Percentiles rank a stretch among this genome's conserved stretches.
Conservation (phyloP, 2,329 filamentous ascomycete species). For the Aotearoamyces nothofagi region DNA sequence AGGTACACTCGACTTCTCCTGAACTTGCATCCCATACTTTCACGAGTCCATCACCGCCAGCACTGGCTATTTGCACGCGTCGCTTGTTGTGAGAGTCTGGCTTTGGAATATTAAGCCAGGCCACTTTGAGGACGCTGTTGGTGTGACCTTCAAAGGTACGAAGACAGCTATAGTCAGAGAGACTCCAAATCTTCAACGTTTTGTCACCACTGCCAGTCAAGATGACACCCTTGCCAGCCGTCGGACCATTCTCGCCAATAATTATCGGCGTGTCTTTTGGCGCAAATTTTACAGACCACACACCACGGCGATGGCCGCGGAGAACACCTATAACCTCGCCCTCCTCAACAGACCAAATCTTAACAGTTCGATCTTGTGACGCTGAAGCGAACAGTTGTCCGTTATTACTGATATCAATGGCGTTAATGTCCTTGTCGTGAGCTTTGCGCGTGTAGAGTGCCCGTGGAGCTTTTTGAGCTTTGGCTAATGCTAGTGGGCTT, state of each 20-base stretch:
- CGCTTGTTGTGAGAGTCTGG: slow-evolving; percentile 36
- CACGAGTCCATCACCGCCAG: slow-evolving; percentile 85
- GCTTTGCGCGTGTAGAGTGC: slow-evolving; percentile 84
- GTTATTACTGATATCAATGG: slow-evolving; percentile 64
- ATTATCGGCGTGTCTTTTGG: slow-evolving; percentile 62
- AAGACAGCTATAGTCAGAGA: slow-evolving; percentile 83
- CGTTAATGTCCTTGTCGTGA: slow-evolving; percentile 98
- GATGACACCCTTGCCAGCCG: slow-evolving; percentile 66
- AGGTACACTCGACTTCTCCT: slow-evolving; percentile 73
- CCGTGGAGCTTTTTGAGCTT: slow-evolving; percentile 37
- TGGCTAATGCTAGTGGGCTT: slow-evolving; percentile 28
- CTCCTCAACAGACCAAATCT: slow-evolving; percentile 86
- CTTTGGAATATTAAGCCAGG: slow-evolving; percentile 55
- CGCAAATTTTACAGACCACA: slow-evolving; percentile 90
- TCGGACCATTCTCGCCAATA: slow-evolving; percentile 54
- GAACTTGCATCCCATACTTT: slow-evolving; percentile 89
- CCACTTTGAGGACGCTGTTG: slow-evolving; percentile 85
- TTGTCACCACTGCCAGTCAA: slow-evolving; percentile 92
- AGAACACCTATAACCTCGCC: slow-evolving; percentile 86
- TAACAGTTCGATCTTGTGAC: slow-evolving; percentile 91
- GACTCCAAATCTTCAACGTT: slow-evolving; percentile 87
- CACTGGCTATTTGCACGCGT: slow-evolving; percentile 63
- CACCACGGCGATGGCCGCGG: slow-evolving; percentile 81
- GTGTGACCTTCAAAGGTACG: slow-evolving; percentile 93
- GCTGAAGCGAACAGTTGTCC: slow-evolving; percentile 83